These are phyloP conservation scores for Podosphaera leucotricha DNA, from an alignment of 2,329 filamentous ascomycete species.

Conservation along the genomic window DNA sequence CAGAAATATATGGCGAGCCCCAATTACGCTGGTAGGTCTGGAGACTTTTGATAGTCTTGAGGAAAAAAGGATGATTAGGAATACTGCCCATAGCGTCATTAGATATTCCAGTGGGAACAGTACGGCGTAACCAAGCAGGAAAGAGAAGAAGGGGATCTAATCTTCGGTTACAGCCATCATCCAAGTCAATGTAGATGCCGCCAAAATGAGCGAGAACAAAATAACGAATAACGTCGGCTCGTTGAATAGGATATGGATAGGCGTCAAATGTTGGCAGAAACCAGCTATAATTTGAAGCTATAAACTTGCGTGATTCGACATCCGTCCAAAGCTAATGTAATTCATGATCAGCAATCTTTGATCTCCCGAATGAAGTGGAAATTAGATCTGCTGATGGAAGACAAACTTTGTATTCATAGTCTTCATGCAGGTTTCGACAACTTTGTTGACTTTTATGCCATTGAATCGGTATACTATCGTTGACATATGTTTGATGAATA, in stretches of 20 bases:
- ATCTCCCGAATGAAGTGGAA: neutral
- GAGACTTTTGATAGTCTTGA: conserved; percentile 42
- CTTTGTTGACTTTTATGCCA: conserved; percentile 45
- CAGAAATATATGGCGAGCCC: conserved; percentile 41
- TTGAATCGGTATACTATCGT: conserved; percentile 38
- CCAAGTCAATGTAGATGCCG: conserved; percentile 61
- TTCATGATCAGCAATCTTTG: neutral
- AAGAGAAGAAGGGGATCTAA: conserved; percentile 42
- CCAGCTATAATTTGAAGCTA: conserved; percentile 51
- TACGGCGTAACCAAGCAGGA: conserved; percentile 46
- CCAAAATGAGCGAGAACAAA: conserved; percentile 57
- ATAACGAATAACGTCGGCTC: conserved; percentile 58
- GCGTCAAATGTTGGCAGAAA: conserved; percentile 51
- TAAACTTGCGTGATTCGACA: conserved; percentile 43
- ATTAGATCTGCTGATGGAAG: neutral
- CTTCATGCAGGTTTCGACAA: conserved; percentile 41
- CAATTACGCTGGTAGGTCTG: conserved; percentile 44
- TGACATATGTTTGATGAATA: conserved; percentile 56
- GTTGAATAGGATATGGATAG: conserved; percentile 54
- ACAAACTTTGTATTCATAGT: conserved; percentile 48
- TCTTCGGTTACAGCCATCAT: conserved; percentile 20
- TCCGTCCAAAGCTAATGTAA: conserved; percentile 48
- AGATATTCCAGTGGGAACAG: conserved; percentile 52
- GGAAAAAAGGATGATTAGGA: conserved; percentile 51
- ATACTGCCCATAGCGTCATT: conserved; percentile 62